These are phyloP conservation scores for Pseudozyma tsukubaensis DNA, from an alignment of 1,284 basidiomycete genomes.

Conservation along the genomic window DNA sequence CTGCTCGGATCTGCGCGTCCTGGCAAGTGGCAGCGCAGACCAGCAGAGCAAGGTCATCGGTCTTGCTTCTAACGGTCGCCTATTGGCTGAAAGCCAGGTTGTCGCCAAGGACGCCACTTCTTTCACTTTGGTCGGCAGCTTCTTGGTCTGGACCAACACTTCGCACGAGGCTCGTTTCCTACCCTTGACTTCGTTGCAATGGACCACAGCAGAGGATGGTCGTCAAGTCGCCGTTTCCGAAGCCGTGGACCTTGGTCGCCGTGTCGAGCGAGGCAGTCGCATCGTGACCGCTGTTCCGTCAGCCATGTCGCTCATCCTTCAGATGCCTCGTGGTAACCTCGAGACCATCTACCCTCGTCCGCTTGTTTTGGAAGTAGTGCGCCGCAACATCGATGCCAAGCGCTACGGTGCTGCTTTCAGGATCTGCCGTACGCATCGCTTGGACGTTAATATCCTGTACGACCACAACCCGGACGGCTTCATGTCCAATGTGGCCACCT, in stretches of 20 bases:
- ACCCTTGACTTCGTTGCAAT: constrained; percentile 71
- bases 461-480: constrained; percentile 81
- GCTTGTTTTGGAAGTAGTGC: constrained; percentile 78
- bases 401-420: constrained; percentile 86
- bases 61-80: constrained; percentile 76
- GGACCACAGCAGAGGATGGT: constrained; percentile 8
- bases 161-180: constrained; percentile 85
- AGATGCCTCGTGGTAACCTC: constrained; percentile 97
- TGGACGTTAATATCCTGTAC: constrained; percentile 89
- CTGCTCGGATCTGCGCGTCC: constrained; percentile 34
- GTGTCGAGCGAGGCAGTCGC: constrained; percentile 64
- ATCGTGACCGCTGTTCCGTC: constrained; percentile 64
- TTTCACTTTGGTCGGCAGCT: constrained; percentile 81
- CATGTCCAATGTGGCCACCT: constrained; percentile 71
- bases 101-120: constrained; percentile 79
- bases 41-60: constrained; percentile 72
- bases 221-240: constrained; percentile 20
- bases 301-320: constrained; percentile 82
- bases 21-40: constrained; percentile 14
- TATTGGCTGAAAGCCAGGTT: constrained; percentile 73
- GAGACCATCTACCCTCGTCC: constrained; percentile 95
- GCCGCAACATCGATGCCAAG: constrained; percentile 51
- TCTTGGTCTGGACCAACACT: constrained; percentile 87
- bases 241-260: constrained; percentile 51
- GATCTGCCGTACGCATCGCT: constrained; percentile 89